These are phyloP conservation scores for Pestalotiopsis sp. DNA, from an alignment of 2,329 filamentous ascomycete genomes.

Conservation along the genomic window DNA sequence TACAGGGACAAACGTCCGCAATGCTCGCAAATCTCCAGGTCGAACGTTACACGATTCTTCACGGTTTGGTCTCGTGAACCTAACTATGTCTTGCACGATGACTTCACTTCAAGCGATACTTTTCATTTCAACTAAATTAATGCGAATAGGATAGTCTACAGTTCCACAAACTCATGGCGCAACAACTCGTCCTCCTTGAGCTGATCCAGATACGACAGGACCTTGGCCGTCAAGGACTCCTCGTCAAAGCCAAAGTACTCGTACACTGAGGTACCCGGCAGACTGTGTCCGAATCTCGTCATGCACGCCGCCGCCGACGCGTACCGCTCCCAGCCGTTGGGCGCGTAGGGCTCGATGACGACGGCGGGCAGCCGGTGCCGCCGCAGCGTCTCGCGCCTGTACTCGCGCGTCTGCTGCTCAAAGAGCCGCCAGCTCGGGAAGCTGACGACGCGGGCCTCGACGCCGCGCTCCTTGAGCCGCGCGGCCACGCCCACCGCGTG, in stretches of 20 bases:
- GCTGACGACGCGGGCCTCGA: conserved; percentile 44
- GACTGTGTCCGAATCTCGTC: conserved; percentile 56
- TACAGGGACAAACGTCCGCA: no score
- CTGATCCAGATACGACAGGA: conserved; percentile 15
- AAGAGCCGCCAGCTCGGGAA: conserved; percentile 50
- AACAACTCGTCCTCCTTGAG: conserved; percentile 17
- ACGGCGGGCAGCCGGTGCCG: conserved; percentile 50
- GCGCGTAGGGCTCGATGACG: conserved; percentile 62
- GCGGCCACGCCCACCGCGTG: conserved; percentile 47
- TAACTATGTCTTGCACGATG: background rate
- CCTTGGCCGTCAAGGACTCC: conserved; percentile 10
- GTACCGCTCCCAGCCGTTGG: conserved; percentile 63
- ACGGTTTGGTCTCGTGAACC: background rate
- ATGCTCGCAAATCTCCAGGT: no score
- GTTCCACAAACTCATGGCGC: conserved; percentile 17
- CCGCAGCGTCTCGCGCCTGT: conserved; percentile 47
- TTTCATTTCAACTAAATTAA: background rate
- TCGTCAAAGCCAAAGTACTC: conserved; percentile 58
- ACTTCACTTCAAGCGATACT: background rate
- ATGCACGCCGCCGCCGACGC: conserved; percentile 59
- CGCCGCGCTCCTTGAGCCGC: conserved; percentile 35
- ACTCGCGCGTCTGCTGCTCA: conserved; percentile 44
- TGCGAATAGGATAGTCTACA: background rate
- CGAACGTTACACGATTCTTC: no score
- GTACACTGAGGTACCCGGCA: conserved; percentile 58